Conservation (phyloP, 208 protist species). For the Novymonas esmeraldas region DNA sequence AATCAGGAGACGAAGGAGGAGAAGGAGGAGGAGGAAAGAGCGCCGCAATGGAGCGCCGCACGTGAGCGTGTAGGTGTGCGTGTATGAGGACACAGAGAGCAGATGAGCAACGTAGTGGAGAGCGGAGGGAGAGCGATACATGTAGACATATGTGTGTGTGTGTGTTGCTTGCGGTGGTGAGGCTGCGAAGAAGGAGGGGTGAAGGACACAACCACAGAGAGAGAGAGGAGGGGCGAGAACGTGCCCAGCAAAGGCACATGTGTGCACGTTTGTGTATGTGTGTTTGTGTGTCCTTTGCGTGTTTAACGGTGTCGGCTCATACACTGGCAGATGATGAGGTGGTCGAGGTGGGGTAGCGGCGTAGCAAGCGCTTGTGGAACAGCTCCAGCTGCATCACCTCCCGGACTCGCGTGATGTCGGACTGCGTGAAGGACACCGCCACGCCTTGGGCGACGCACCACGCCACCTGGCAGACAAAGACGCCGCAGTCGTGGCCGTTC, state of each 20-base stretch:
- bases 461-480: conserved; percentile 80
- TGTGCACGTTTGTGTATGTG: background rate
- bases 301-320: background rate
- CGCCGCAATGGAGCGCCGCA: background rate
- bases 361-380: conserved; percentile 42
- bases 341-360: conserved; percentile 50
- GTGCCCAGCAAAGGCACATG: no score
- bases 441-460: conserved; percentile 71
- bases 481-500: conserved; percentile 81
- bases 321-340: conserved; percentile 45
- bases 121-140: background rate
- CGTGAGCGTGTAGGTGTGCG: no score
- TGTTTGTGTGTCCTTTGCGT: background rate
- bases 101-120: background rate
- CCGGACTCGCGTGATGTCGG: conserved; percentile 46
- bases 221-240: background rate
- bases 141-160: background rate
- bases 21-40: background rate
- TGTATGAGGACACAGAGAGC: background rate
- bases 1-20: background rate
- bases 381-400: conserved; percentile 71
- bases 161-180: background rate
- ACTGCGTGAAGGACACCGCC: conserved; percentile 54
- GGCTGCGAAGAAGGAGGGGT: background rate
- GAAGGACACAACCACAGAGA: background rate